Evolutionary conservation across 2,329 filamentous ascomycete genomes (phyloP), one percentile per base, ranked within the genome.

Genomic region (Sclerotinia nivalis): DNA sequence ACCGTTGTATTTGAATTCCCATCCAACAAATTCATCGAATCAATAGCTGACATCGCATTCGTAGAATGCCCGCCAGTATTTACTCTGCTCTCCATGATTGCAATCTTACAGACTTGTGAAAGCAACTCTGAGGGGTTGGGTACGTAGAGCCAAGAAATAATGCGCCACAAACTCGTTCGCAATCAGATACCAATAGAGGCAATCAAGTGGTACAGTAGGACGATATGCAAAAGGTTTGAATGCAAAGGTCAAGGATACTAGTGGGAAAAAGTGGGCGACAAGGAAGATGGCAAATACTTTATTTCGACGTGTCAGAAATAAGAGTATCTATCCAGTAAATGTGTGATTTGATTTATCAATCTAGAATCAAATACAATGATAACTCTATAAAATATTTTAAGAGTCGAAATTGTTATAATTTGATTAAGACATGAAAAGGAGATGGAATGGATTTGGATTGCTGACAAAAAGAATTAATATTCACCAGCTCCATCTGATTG

Each of bases 141-240:
- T 68, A 2, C n/a, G 45, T 50, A 68, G 34, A 40, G 56, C 56
- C 56, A 68, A 68, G 66, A 10, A 62, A 31, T 40, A 31, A 56
- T 62, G 43, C 56, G 56, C 66, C 66, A 62, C 66, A 40, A 45
- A 52, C 6, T 40, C 13, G 47, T 45, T 45, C n/a, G 56, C 20
- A 68, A 50, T 45, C 10, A 22, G 20, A 18, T n/a, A 43, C 25
- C 1, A 20, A 12, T 8, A 31, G 28, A 61, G 43, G 34, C n/a
- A 25, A 28, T 28, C 47, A 31, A 49, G 31, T 22, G 34, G 50
- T 28, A 54, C 28, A 52, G 25, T 9, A 52, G 43, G 18, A 54
- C 66, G 34, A 68, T 12, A 28, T 52, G 15, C 45, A 40, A 58
- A 49, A 45, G 56, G 43, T 60, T 60, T n/a, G 9, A 18, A 49